Base-by-base conservation (phyloP, 1,139 yeast species). In the Debaryomyces nepalensis region DNA sequence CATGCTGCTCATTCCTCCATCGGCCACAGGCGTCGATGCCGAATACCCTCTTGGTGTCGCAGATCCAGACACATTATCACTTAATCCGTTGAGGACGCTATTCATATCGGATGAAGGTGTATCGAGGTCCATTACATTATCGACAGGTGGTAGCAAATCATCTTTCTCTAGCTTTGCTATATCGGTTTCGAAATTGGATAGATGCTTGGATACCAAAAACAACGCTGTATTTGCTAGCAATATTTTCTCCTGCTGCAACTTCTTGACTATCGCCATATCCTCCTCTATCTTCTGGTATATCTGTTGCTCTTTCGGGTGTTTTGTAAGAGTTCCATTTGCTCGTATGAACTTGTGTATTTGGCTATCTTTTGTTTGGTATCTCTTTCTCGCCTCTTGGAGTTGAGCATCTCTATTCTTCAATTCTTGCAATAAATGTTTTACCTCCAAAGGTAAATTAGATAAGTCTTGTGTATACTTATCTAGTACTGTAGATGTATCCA, bases 381-480 rank as follows among this genome's bases (percentile, higher is more conserved):
- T 79, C 59, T 79, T 81, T 47, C 88, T 74, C 4, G 79, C 73
- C 43, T 88, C 96, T 56, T 78, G 78, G 23, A 84, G 70, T 54
- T 79, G 82, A 30, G 70, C 54, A 58, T 93, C 99, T 48, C 84
- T 81, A 41, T 74, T 78, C 41, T 84, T 78, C 39, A 93, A 75
- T 61, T 93, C 98, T 41, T 87, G 89, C 41, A 93, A 68, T 32
- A 89, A 68, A 57, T 87, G 89, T 43, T 84, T 84, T 38, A 93
- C 78, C 63, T 93, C 99, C 8, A 89, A 81, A n/a, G 97, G 97
- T 32, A 93, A 73, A 57, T 91, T 93, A 20, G 93, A 81, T 42
- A 93, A 60, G 51, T 73, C 78, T 55, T 72, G 77, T 3, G 77
- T 72, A 49, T 73, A 73, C 53, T 73, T 72, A 46, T 73, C 78